Evolutionary conservation across 441 rosid genomes (phyloP), one percentile per base, ranked within the genome.

Genomic region (Capsella rubella): DNA sequence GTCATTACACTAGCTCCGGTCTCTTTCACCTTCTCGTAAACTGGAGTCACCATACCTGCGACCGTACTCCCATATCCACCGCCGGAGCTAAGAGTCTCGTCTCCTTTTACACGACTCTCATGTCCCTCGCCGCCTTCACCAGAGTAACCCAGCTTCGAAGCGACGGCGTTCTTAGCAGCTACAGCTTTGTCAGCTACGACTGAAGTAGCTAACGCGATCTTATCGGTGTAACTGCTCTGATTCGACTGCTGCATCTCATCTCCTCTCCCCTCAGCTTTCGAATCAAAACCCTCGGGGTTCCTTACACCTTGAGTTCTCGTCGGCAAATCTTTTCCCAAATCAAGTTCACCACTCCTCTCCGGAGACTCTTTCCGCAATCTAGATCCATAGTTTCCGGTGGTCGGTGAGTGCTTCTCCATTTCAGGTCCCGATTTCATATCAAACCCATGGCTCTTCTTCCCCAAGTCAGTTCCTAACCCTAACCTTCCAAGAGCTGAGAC

Each of bases 121-220:
- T 37, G 54, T 39, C 1, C 13, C 3, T 8, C 25, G 29, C 60
- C 65, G 15, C 18, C 69, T 35, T 64, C 78, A 0, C 83, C 87
- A 7, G 73, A 13, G 62, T 81, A 85, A 21, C 94, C 91, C 0
- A 88, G 87, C 72, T 85, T 87, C 6, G 87, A 87, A 51, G 87
- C 85, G 8, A 88, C 83, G 14, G 49, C 59, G 77, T 87, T 78
- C 6, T 81, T 87, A 0, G 89, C 87, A 0, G 81, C 70, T 12
- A 73, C 70, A 18, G 89, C 87, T 75, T 77, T 89, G 34, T 80
- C 90, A 2, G 86, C 81, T 12, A 84, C 74, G 25, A 64, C 80
- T 0, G 86, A 76, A n/a, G 88, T 80, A 7, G 84, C 85, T 5
- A 82, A 77, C 5, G 85, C 64, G 10, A 84, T 74, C 63, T 85